phyloP scores from a whole-genome alignment of 139 green algal species.

The Closterium sp. region DNA sequence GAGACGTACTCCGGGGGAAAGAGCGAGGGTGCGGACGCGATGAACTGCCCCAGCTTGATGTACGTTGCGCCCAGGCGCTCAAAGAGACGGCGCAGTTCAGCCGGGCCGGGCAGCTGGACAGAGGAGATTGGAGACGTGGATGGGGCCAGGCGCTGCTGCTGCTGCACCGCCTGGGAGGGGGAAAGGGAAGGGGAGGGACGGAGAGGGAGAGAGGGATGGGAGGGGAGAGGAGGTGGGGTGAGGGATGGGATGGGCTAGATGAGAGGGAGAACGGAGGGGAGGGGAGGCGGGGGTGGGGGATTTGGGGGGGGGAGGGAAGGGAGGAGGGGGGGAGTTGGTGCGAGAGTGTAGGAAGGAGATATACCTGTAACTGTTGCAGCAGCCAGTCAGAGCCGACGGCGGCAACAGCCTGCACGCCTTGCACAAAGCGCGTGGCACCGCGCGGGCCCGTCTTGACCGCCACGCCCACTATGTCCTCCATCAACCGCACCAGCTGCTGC shows the following conservation, averaged over 20 bases:
- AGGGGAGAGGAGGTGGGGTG: background rate
- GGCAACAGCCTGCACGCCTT: conserved; percentile 36
- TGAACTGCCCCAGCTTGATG: conserved; percentile 91
- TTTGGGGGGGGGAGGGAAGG: background rate
- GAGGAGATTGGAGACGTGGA: background rate
- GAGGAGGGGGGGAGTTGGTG: background rate
- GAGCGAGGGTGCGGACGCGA: conserved; percentile 87
- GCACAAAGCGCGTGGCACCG: conserved; percentile 13
- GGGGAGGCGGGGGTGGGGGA: background rate
- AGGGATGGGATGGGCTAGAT: background rate
- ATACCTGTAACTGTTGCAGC: conserved; percentile 9
- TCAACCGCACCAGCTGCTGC: conserved; percentile 28
- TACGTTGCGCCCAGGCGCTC: conserved; percentile 92
- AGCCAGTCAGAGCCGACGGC: conserved; percentile 30
- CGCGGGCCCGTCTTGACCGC: conserved; percentile 26
- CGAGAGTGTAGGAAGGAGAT: background rate
- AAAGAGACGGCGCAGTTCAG: conserved; percentile 82
- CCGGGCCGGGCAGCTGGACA: conserved; percentile 21
- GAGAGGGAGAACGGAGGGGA: background rate
- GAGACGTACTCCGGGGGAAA: conserved; percentile 93
- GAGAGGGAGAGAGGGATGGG: background rate
- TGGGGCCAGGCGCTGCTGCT: background rate
- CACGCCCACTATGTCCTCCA: conserved; percentile 34
- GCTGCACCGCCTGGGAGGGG: background rate
- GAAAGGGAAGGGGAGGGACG: background rate